phyloP scores from a whole-genome alignment of 1,139 yeast species.

The Nematodospora anomalae region DNA sequence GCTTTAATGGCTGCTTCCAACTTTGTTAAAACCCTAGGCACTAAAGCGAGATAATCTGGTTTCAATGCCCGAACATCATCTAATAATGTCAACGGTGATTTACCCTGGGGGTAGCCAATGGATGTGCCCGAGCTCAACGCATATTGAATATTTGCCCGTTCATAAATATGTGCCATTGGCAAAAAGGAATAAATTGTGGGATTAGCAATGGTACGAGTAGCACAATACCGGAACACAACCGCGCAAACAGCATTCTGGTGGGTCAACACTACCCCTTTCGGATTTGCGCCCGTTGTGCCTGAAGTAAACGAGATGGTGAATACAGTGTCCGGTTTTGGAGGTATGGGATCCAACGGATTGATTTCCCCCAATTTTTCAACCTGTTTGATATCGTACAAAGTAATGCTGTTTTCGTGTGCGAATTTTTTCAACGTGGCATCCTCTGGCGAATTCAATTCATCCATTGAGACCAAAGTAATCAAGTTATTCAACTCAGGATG shows the following conservation, averaged over 20 bases:
- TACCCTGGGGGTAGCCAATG: conserved; percentile 42
- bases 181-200: conserved; percentile 20
- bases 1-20: conserved; percentile 48
- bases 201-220: conserved; percentile 13
- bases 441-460: conserved; percentile 28
- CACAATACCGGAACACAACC: conserved; percentile 25
- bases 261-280: conserved; percentile 69
- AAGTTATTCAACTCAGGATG: conserved; percentile 24
- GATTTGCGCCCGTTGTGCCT: conserved; percentile 70
- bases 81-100: conserved; percentile 36
- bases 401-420: conserved; percentile 26
- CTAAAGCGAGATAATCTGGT: conserved; percentile 38
- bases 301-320: conserved; percentile 75
- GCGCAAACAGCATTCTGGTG: conserved; percentile 56
- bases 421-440: conserved; percentile 14
- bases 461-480: conserved; percentile 37
- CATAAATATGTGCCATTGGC: conserved; percentile 63
- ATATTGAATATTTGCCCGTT: conserved; percentile 34
- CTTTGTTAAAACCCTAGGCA: conserved; percentile 41
- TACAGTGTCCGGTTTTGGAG: conserved; percentile 53
- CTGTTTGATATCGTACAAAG: conserved; percentile 49
- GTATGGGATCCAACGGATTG: conserved; percentile 42
- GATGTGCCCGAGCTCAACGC: conserved; percentile 30
- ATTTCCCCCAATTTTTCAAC: conserved; percentile 54
- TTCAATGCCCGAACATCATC: conserved; percentile 38